A percentile compares a stretch with the other conserved stretches of the same genome.
Evolutionary conservation across 139 green algal genomes (phyloP).

Genomic region (Chlorokybus atmophyticus): DNA sequence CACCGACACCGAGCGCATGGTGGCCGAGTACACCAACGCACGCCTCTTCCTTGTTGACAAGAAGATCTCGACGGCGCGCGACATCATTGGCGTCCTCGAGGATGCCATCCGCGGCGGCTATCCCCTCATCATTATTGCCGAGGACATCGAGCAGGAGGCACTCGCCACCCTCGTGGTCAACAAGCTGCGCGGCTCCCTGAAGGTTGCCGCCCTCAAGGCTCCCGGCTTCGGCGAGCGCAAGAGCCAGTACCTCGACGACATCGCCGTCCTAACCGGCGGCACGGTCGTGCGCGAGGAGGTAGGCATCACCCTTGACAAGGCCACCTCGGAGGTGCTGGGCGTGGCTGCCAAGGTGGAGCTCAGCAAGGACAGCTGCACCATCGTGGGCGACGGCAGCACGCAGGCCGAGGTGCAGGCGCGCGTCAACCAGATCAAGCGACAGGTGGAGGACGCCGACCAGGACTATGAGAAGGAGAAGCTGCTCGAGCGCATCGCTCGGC

Average conservation of each 20-base stretch:
- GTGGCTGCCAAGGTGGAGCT: slow-evolving; percentile 75
- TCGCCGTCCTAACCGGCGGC: slow-evolving; percentile 96
- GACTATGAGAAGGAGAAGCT: slow-evolving; percentile 99
- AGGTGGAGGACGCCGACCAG: slow-evolving; percentile 46
- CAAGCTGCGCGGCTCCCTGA: slow-evolving; percentile 94
- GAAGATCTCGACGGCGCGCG: slow-evolving; percentile 90
- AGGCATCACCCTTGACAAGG: slow-evolving; percentile 87
- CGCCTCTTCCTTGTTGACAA: slow-evolving; percentile 98
- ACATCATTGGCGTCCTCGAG: slow-evolving; percentile 92
- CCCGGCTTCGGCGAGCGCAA: slow-evolving; percentile 98
- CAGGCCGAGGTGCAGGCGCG: slow-evolving; percentile 68
- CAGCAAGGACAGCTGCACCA: slow-evolving; percentile 86
- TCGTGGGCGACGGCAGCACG: slow-evolving; percentile 83
- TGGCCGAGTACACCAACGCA: slow-evolving; percentile 45
- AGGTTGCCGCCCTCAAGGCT: slow-evolving; percentile 85
- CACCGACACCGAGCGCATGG: slow-evolving; percentile 97
- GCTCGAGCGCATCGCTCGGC: slow-evolving; percentile 91
- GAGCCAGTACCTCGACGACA: slow-evolving; percentile 96
- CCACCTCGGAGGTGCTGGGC: slow-evolving; percentile 74
- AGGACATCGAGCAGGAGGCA: slow-evolving; percentile 99
- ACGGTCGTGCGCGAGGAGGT: slow-evolving; percentile 94
- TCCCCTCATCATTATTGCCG: slow-evolving; percentile 95
- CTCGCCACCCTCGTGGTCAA: slow-evolving; percentile 98
- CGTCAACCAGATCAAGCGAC: slow-evolving; percentile 91
- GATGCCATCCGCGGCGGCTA: slow-evolving; percentile 76